phyloP scores from a whole-genome alignment of 768 basidiomycete genomes.

The Tulasnella sp. region DNA sequence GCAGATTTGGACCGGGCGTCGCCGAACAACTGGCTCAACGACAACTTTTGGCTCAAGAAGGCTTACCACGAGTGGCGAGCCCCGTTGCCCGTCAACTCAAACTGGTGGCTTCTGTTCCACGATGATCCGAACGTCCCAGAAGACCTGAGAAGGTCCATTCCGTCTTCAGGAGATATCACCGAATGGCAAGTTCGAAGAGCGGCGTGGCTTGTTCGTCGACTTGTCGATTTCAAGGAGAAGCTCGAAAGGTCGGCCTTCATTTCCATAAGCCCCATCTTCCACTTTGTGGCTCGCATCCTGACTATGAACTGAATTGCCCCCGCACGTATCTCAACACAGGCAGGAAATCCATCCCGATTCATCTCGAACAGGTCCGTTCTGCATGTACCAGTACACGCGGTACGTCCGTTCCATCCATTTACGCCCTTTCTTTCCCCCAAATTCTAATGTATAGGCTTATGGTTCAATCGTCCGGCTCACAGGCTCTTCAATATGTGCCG shows the following conservation, averaged over 20 bases:
- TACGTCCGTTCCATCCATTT: constrained; percentile 25
- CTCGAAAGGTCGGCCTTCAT: constrained; percentile 49
- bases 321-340: constrained; percentile 34
- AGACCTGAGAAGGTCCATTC: constrained; percentile 17
- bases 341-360: constrained; percentile 64
- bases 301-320: not conserved
- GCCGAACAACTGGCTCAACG: constrained; percentile 88
- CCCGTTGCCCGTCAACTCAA: constrained; percentile 81
- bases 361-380: constrained; percentile 56
- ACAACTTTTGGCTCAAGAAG: constrained; percentile 84
- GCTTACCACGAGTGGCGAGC: constrained; percentile 84
- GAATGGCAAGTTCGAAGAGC: constrained; percentile 82
- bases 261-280: not conserved
- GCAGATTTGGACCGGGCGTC: constrained; percentile 73
- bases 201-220: constrained; percentile 68
- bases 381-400: constrained; percentile 37
- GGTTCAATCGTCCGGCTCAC: constrained; percentile 23
- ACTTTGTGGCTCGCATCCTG: not conserved
- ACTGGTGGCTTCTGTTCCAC: constrained; percentile 89
- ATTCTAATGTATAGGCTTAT: constrained; percentile 24
- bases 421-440: constrained; percentile 1
- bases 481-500: constrained; percentile 66
- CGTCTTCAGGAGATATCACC: constrained; percentile 38
- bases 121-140: constrained; percentile 62
- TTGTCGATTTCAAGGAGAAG: constrained; percentile 62